Percentiles rank a stretch among this genome's conserved stretches.
Conservation (phyloP, 495 filamentous ascomycete genomes). For the Penicillium soppii region DNA sequence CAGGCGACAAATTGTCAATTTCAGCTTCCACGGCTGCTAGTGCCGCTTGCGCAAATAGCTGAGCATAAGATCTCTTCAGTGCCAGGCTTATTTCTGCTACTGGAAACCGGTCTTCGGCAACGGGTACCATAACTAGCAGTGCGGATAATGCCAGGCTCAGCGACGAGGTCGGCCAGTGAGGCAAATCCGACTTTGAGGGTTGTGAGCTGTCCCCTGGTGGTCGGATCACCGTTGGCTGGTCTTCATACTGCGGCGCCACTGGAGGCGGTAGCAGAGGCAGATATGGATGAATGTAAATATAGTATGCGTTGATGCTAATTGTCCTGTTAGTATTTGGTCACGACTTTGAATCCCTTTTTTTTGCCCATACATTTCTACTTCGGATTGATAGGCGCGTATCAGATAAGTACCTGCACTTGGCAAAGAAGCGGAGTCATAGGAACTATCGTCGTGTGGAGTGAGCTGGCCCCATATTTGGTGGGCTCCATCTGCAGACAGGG, state of each 20-base stretch:
- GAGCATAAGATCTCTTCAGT: slow-evolving; percentile 47
- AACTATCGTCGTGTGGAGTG: slow-evolving; percentile 21
- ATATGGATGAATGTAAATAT: slow-evolving; percentile 54
- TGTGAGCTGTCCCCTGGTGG: slow-evolving; percentile 10
- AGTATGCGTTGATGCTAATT: slow-evolving; percentile 45
- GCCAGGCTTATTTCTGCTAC: slow-evolving; percentile 27
- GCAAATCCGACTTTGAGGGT: slow-evolving; percentile 16
- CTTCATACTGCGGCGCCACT: slow-evolving; percentile 27
- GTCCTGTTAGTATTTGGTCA: not conserved
- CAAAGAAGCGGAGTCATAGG: slow-evolving; percentile 11
- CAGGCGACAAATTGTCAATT: slow-evolving; percentile 44
- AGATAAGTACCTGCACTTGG: slow-evolving; percentile 2
- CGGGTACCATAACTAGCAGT: slow-evolving; percentile 48
- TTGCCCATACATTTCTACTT: slow-evolving; percentile 25
- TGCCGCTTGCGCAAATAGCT: slow-evolving; percentile 48
- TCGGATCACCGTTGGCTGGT: slow-evolving; percentile 28
- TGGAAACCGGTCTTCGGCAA: slow-evolving; percentile 32
- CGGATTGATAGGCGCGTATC: slow-evolving; percentile 25
- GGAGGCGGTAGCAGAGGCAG: slow-evolving; percentile 52
- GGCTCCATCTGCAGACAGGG: slow-evolving; percentile 10
- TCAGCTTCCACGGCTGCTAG: slow-evolving; percentile 46
- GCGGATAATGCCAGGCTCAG: slow-evolving; percentile 50
- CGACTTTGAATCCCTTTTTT: slow-evolving; percentile 2
- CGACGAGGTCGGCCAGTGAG: slow-evolving; percentile 42
- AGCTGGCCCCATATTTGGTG: slow-evolving; percentile 20